phyloP scores from a whole-genome alignment of 306 rosid genomes.

The Gastrolobium villosum region DNA sequence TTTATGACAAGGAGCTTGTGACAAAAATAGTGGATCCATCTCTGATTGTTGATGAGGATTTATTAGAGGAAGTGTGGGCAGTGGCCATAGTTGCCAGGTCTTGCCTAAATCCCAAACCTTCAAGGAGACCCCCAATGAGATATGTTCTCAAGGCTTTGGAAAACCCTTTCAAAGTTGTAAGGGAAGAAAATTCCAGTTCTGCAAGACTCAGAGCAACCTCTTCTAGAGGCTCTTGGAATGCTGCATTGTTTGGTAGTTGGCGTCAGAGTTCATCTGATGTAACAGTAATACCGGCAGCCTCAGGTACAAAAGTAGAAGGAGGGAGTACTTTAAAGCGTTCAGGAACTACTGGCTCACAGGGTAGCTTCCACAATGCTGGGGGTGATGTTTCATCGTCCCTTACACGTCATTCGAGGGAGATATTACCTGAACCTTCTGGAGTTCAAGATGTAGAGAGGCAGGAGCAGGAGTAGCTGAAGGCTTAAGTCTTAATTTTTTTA shows the following conservation, averaged over 20 bases:
- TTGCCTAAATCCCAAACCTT: constrained; percentile 88
- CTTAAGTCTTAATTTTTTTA: constrained; percentile 60
- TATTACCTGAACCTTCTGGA: constrained; percentile 83
- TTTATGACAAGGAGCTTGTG: constrained; percentile 84
- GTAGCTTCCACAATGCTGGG: constrained; percentile 65
- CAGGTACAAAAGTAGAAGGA: constrained; percentile 66
- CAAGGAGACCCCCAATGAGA: constrained; percentile 89
- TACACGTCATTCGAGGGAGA: constrained; percentile 76
- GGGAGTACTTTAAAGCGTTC: constrained; percentile 76
- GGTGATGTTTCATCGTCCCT: constrained; percentile 75
- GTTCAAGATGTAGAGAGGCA: constrained; percentile 66
- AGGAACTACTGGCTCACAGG: constrained; percentile 79
- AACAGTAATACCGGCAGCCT: constrained; percentile 60
- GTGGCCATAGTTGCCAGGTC: constrained; percentile 94
- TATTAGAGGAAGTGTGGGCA: constrained; percentile 98
- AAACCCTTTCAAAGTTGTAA: constrained; percentile 89
- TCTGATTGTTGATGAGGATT: constrained; percentile 85
- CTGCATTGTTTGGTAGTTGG: constrained; percentile 95
- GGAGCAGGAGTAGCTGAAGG: constrained; percentile 55
- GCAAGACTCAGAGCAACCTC: constrained; percentile 84
- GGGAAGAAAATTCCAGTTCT: constrained; percentile 86
- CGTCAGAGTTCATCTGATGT: constrained; percentile 83
- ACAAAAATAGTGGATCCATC: constrained; percentile 87
- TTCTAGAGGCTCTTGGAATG: constrained; percentile 95
- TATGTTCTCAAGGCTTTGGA: constrained; percentile 92